phyloP scores from a whole-genome alignment of 352 stramenopile species.

The Aphanomyces invadans region DNA sequence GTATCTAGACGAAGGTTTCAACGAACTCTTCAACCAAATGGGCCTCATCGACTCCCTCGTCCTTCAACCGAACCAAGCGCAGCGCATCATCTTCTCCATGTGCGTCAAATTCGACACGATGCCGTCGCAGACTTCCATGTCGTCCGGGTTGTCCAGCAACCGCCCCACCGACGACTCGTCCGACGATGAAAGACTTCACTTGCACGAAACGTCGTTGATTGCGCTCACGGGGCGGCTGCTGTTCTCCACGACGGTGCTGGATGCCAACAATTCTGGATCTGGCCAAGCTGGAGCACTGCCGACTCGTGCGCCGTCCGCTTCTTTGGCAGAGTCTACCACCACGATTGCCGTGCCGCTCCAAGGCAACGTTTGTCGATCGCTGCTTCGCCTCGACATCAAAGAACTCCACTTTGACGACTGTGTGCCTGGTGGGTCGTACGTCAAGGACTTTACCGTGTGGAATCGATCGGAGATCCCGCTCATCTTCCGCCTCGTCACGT shows the following conservation, averaged over 20 bases:
- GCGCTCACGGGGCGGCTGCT: slow-evolving; percentile 57
- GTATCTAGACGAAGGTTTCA: slow-evolving; percentile 81
- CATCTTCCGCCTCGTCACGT: slow-evolving; percentile 78
- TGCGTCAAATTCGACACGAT: slow-evolving; percentile 40
- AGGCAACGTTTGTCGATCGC: slow-evolving; percentile 71
- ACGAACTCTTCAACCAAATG: slow-evolving; percentile 87
- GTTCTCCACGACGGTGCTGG: slow-evolving; percentile 27
- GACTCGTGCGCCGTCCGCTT: too few relatives aligned
- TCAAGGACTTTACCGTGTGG: slow-evolving; percentile 87
- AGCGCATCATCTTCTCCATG: slow-evolving; percentile 62
- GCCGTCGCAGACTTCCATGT: slow-evolving; percentile 26
- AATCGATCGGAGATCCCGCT: slow-evolving; percentile 85
- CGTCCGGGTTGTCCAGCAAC: slow-evolving; percentile 26
- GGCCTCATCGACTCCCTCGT: slow-evolving; percentile 49
- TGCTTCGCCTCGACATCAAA: slow-evolving; percentile 78
- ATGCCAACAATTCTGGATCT: neutral
- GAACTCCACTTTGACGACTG: slow-evolving; percentile 86
- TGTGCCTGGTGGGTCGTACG: slow-evolving; percentile 75
- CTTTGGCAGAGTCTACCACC: too few relatives aligned
- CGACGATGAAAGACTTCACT: slow-evolving; percentile 73
- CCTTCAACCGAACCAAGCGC: slow-evolving; percentile 60
- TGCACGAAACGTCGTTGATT: slow-evolving; percentile 78
- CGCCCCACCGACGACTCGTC: slow-evolving; percentile 45
- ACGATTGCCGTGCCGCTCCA: slow-evolving; percentile 74
- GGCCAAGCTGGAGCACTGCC: slow-evolving; percentile 22